Evolutionary conservation across 1,284 basidiomycete genomes (phyloP).

Genomic region (Amylostereum chailletii): DNA sequence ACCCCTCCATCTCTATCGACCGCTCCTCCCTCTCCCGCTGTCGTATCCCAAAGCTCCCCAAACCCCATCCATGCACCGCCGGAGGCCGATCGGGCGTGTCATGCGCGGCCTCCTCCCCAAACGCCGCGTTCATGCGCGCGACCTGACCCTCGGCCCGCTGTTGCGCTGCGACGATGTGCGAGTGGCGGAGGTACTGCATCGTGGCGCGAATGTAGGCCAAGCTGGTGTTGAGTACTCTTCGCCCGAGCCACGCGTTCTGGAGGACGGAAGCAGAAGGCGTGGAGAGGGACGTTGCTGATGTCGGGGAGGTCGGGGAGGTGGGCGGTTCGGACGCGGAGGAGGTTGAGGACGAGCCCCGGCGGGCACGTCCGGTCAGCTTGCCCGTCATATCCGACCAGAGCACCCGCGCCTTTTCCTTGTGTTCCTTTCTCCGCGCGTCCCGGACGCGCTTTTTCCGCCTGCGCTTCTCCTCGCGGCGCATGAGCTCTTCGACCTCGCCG

Average conservation of each 20-base stretch:
- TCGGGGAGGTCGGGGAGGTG: background rate
- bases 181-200: constrained; percentile 50
- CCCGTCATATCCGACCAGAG: constrained; percentile 47
- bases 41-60: constrained; percentile 62
- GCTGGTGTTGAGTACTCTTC: constrained; percentile 3
- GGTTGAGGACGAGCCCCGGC: background rate
- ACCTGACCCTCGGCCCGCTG: constrained; percentile 56
- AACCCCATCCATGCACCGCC: constrained; percentile 50
- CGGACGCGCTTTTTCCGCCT: constrained; percentile 35
- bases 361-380: background rate
- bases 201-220: constrained; percentile 1
- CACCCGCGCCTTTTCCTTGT: constrained; percentile 37
- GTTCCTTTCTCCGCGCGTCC: constrained; percentile 29
- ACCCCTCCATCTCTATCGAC: constrained; percentile 9
- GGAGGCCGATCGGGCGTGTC: constrained; percentile 17
- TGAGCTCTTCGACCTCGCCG: constrained; percentile 29
- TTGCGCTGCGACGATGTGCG: constrained; percentile 58
- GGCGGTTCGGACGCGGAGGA: background rate
- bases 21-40: constrained; percentile 12
- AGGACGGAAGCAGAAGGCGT: background rate
- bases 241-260: background rate
- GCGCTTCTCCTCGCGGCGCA: constrained; percentile 38
- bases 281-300: background rate
- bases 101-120: constrained; percentile 28
- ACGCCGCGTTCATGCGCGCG: constrained; percentile 51